A percentile compares a stretch with the other conserved stretches of the same genome.
phyloP scores from a whole-genome alignment of 106 monocot genomes.

The Dendrobium officinale region DNA sequence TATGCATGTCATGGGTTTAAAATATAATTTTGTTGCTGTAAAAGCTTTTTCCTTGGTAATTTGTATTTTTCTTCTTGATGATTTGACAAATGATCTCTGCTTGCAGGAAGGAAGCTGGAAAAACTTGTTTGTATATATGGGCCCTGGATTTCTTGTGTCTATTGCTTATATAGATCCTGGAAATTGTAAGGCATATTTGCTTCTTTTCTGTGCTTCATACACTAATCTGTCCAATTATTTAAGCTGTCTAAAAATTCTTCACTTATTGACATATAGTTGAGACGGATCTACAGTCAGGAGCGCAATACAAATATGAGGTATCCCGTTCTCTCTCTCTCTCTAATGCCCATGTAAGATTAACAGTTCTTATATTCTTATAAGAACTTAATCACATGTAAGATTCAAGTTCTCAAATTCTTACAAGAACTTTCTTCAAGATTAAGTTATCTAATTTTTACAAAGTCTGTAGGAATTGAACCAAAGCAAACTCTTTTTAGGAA shows the following conservation, averaged over 20 bases:
- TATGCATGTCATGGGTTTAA: not conserved
- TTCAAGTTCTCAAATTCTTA: no score
- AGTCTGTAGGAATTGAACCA: not conserved
- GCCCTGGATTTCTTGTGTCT: slow-evolving; percentile 89
- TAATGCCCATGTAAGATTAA: no score
- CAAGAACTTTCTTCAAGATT: no score
- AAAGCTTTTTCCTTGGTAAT: not conserved
- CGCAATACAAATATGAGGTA: slow-evolving; percentile 90
- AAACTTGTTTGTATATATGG: slow-evolving; percentile 80
- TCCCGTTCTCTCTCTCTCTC: not conserved
- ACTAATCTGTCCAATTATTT: not conserved
- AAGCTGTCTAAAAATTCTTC: slow-evolving; percentile 6
- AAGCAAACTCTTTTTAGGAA: not conserved
- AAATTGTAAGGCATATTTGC: slow-evolving; percentile 51
- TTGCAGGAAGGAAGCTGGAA: slow-evolving; percentile 79
- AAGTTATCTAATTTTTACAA: no score
- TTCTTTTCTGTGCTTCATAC: not conserved
- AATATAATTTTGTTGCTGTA: not conserved
- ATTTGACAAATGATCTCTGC: not conserved
- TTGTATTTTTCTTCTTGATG: not conserved
- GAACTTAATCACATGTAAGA: no score
- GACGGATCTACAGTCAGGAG: slow-evolving; percentile 86
- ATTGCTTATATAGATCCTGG: slow-evolving; percentile 98
- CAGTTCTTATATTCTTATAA: no score
- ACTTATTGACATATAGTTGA: slow-evolving; percentile 51